A percentile compares a stretch with the other conserved stretches of the same genome.
Evolutionary conservation across 169 alveolate genomes (phyloP).

Genomic region (Sarcocystis neurona): DNA sequence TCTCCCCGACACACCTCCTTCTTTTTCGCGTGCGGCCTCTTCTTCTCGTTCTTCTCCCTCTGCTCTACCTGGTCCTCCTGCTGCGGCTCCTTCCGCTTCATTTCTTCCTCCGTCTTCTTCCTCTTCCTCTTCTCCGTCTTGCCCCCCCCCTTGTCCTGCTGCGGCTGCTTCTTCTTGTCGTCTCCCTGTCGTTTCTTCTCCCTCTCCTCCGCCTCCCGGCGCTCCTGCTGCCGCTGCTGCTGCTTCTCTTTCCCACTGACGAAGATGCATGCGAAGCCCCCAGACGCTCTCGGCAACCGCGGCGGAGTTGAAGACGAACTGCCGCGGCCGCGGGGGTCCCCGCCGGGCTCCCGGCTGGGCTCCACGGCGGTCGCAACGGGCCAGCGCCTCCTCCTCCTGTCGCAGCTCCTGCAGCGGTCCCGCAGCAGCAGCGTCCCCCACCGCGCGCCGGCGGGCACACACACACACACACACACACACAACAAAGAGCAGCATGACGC

Average conservation of each 20-base stretch:
- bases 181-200: neutral
- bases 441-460: too few species aligned
- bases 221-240: neutral
- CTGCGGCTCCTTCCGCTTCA: neutral
- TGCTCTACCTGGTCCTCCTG: neutral
- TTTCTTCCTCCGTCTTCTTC: neutral
- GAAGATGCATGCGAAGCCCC: neutral
- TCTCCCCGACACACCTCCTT: neutral
- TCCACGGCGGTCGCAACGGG: too few species aligned
- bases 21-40: neutral
- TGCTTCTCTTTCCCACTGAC: too few species aligned
- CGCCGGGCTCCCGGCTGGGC: too few species aligned
- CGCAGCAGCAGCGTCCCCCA: neutral
- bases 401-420: neutral
- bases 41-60: neutral
- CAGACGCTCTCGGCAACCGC: conserved; percentile 17
- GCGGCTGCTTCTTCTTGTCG: neutral
- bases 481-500: too few species aligned
- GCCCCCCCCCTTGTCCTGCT: neutral
- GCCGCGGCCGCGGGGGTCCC: neutral
- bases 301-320: conserved; percentile 33
- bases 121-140: neutral
- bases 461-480: too few species aligned
- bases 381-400: neutral
- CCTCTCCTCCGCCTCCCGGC: neutral